Conservation (phyloP, 768 basidiomycete genomes). For the Russula griseocarnosa region DNA sequence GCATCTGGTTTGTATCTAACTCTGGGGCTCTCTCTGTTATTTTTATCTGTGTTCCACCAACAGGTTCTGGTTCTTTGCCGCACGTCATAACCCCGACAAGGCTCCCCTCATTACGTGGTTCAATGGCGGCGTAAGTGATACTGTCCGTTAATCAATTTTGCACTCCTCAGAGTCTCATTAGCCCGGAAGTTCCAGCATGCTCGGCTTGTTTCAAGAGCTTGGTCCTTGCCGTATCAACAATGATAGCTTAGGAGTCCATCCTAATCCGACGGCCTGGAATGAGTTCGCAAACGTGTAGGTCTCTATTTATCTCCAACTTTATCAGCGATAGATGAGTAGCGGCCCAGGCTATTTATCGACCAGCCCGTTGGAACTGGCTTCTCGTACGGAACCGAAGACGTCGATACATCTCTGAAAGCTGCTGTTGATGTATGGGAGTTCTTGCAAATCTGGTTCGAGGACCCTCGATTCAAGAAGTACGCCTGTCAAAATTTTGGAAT, state of each 20-base stretch:
- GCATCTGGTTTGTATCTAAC: constrained; percentile 45
- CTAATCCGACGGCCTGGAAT: constrained; percentile 59
- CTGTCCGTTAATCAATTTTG: not conserved
- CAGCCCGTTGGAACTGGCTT: constrained; percentile 62
- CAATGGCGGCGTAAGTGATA: constrained; percentile 46
- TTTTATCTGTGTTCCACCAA: not conserved
- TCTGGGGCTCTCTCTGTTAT: not conserved
- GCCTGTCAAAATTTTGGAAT: constrained; percentile 47
- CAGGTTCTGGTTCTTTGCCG: constrained; percentile 69
- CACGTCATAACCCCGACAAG: constrained; percentile 55
- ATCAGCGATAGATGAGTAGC: not conserved
- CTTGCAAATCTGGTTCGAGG: constrained; percentile 58
- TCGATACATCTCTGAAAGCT: constrained; percentile 51
- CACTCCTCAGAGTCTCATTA: constrained; percentile 12
- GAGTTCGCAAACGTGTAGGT: constrained; percentile 47
- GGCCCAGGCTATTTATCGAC: constrained; percentile 51
- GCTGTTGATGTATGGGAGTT: constrained; percentile 59
- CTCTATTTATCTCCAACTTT: not conserved
- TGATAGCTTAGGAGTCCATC: constrained; percentile 50
- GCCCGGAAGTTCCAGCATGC: constrained; percentile 45
- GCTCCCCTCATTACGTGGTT: constrained; percentile 67
- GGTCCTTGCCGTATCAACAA: constrained; percentile 79
- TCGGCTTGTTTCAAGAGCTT: constrained; percentile 87
- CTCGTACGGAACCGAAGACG: constrained; percentile 49
- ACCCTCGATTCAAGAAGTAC: constrained; percentile 50